Conservation (phyloP, 2,329 filamentous ascomycete species). For the Aschersonia sp. region DNA sequence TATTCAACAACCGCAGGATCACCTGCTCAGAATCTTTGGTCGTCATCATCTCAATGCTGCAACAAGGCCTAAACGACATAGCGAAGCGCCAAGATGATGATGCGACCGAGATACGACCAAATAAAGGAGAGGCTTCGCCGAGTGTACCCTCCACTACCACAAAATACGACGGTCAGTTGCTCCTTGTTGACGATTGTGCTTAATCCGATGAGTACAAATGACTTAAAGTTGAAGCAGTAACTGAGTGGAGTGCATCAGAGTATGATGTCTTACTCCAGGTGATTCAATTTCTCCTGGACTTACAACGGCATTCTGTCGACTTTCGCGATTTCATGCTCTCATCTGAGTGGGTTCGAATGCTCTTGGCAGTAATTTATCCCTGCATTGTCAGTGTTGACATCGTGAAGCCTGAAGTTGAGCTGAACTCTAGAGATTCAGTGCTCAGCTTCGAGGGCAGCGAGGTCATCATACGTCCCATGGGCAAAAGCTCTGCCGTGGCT, state of each 20-base stretch:
- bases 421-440: slow-evolving; percentile 69
- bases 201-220: too few species aligned
- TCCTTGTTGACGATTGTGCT: too few species aligned
- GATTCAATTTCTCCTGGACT: slow-evolving; percentile 62
- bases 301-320: slow-evolving; percentile 59
- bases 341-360: slow-evolving; percentile 68
- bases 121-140: neutral
- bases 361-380: slow-evolving; percentile 73
- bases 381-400: slow-evolving; percentile 76
- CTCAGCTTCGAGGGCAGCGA: slow-evolving; percentile 78
- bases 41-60: slow-evolving; percentile 75
- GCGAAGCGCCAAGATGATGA: slow-evolving; percentile 43
- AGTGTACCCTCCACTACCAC: neutral
- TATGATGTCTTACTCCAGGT: slow-evolving; percentile 59
- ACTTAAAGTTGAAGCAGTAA: neutral
- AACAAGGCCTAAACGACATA: slow-evolving; percentile 64
- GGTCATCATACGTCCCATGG: slow-evolving; percentile 66
- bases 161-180: too few species aligned
- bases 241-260: neutral
- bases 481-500: slow-evolving; percentile 37
- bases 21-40: slow-evolving; percentile 64
- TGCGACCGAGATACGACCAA: neutral
- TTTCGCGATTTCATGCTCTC: slow-evolving; percentile 74
- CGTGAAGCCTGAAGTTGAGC: slow-evolving; percentile 69
- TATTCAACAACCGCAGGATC: slow-evolving; percentile 56